Base-by-base conservation (phyloP, 768 basidiomycete species). In the Coprinopsis strossmayeri region DNA sequence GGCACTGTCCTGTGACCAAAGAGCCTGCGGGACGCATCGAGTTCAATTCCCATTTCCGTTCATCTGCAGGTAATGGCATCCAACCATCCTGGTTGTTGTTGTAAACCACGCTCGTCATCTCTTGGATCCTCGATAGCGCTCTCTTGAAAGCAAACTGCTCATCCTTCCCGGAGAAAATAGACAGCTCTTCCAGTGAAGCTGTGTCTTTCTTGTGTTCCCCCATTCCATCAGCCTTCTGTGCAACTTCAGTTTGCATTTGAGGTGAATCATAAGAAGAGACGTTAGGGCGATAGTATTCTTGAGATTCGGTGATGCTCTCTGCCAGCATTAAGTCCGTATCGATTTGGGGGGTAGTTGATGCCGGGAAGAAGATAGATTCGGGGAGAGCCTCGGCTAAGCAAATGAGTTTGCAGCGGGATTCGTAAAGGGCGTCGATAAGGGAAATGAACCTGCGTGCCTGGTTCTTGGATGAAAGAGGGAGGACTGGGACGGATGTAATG, bases 61-160 rank as follows among this genome's bases (percentile, higher is more conserved):
- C 38, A 32, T 34, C 50, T 12, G 39, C 12, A 2, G 67, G 61
- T 3, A 72, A 61, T 10, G 71, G 73, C 2, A 55, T 52, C 71
- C 73, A 73, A 7, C 43, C 46, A 41, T 63, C 64, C 21, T 17
- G n/a, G 4, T 63, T 52, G 17, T 46, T 50, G 28, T 57, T 55
- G 56, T 74, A 72, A 17, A 44, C 51, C 38, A 61, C 58, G 52
- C 69, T 70, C 15, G 75, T 76, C 76, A 81, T 81, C 61, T 83
- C 79, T 49, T 72, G 62, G 17, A 82, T 62, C 21, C 79, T 67
- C 12, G 79, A 81, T 17, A 81, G 70, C 1, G 79, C 81, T 34
- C 80, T 72, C 63, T 77, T 78, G 69, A 74, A 82, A 1, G 78
- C 77, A 56, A 82, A 81, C 28, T 75, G 71, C 60, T 83, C 80